These are phyloP conservation scores for Cephalotrichum gorgonifer DNA, from an alignment of 2,329 filamentous ascomycete species.

Conservation along the genomic window DNA sequence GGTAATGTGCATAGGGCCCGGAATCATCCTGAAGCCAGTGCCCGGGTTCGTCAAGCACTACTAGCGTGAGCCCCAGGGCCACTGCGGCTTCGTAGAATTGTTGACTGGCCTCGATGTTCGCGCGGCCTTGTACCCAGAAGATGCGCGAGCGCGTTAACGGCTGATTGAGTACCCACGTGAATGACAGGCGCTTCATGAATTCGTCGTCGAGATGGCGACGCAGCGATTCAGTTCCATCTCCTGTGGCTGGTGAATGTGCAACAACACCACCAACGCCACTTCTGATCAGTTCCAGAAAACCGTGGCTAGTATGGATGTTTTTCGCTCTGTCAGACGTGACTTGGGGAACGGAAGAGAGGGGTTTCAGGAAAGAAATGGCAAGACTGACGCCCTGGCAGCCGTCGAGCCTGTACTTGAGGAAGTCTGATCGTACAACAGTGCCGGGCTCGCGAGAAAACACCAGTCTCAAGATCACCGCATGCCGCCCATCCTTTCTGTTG, in stretches of 20 bases:
- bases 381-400: background rate
- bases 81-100: slow-evolving; percentile 13
- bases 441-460: background rate
- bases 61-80: slow-evolving; percentile 23
- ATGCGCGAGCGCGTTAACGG: background rate
- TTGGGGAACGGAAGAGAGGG: background rate
- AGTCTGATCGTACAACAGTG: background rate
- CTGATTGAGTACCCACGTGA: background rate
- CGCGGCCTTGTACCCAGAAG: slow-evolving; percentile 8
- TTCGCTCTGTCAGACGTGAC: background rate
- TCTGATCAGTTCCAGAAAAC: background rate
- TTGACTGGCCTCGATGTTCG: slow-evolving; percentile 5
- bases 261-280: background rate
- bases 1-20: slow-evolving; percentile 12
- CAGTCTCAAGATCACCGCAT: background rate
- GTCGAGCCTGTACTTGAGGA: background rate
- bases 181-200: background rate
- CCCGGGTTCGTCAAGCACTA: slow-evolving; percentile 23
- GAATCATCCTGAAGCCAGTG: slow-evolving; percentile 24
- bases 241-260: background rate
- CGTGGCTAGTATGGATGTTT: background rate
- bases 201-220: background rate
- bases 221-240: background rate
- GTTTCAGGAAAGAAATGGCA: background rate
- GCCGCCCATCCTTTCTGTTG: background rate